phyloP scores from a whole-genome alignment of 306 rosid genomes.

The Gynostemma pentaphyllum region DNA sequence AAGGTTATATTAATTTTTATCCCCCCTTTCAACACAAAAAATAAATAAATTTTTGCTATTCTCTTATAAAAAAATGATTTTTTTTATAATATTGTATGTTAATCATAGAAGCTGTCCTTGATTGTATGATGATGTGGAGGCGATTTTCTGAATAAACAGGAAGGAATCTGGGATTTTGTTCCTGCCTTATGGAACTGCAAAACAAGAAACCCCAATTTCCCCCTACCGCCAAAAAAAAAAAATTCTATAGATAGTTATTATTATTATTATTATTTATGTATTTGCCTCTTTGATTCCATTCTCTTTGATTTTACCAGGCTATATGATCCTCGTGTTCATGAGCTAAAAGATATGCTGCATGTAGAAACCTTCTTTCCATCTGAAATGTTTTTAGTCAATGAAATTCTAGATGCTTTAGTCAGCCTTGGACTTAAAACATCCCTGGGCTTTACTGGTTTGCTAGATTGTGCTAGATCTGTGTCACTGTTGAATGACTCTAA shows the following conservation, averaged over 20 bases:
- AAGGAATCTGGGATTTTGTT: background rate
- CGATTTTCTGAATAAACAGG: too few species aligned
- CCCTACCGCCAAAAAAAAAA: background rate
- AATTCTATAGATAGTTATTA: background rate
- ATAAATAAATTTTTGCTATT: background rate
- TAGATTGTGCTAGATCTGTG: conserved; percentile 89
- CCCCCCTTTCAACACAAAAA: background rate
- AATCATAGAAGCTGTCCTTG: background rate
- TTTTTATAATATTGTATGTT: background rate
- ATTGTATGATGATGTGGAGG: background rate
- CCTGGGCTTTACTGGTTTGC: conserved; percentile 77
- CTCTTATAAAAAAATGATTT: background rate
- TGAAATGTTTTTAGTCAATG: conserved; percentile 51
- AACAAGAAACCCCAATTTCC: background rate
- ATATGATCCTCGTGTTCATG: conserved; percentile 84
- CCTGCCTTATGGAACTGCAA: background rate
- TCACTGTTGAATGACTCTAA: conserved; percentile 49
- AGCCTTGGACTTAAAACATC: conserved; percentile 75
- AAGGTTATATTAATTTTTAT: conserved; percentile 27
- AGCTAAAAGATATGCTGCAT: conserved; percentile 52
- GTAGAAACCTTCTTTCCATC: conserved; percentile 68
- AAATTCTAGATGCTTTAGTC: conserved; percentile 59
- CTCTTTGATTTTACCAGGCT: conserved; percentile 48
- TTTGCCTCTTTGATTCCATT: background rate
- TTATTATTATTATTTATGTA: background rate